These are phyloP conservation scores for Vitis rupestris DNA, from an alignment of 164 flowering plant species.

Conservation along the genomic window DNA sequence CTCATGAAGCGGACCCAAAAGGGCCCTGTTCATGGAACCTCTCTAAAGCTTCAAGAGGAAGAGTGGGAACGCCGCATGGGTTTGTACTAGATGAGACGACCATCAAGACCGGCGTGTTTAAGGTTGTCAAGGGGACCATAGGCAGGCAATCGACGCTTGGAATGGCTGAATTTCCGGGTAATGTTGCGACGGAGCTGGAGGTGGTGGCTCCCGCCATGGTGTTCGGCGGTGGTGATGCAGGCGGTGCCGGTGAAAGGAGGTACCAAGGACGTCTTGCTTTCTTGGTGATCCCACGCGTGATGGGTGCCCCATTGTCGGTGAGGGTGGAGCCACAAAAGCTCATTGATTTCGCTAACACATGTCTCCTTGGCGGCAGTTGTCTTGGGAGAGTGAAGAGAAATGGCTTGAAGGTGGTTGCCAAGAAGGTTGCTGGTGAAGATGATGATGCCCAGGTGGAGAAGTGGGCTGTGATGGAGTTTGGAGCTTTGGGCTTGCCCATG, in stretches of 20 bases:
- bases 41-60: constrained; percentile 72
- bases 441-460: too few relatives aligned
- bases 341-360: too few relatives aligned
- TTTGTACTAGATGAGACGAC: constrained; percentile 76
- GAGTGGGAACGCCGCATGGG: constrained; percentile 85
- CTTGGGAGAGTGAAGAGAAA: too few relatives aligned
- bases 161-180: constrained; percentile 63
- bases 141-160: constrained; percentile 76
- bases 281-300: too few relatives aligned
- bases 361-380: too few relatives aligned
- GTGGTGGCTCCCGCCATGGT: constrained; percentile 15
- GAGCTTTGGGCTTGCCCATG: too few relatives aligned
- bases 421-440: too few relatives aligned
- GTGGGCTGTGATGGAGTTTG: too few relatives aligned
- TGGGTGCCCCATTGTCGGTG: too few relatives aligned
- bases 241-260: constrained; percentile 9
- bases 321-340: too few relatives aligned
- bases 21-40: constrained; percentile 72
- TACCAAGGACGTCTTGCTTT: neutral
- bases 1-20: constrained; percentile 78
- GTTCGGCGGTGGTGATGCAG: constrained; percentile 17
- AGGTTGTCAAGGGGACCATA: constrained; percentile 73
- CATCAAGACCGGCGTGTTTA: constrained; percentile 47
- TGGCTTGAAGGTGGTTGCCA: too few relatives aligned
- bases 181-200: constrained; percentile 35